Evolutionary conservation across 495 filamentous ascomycete genomes (phyloP).

Genomic region (Tricharina praecox): DNA sequence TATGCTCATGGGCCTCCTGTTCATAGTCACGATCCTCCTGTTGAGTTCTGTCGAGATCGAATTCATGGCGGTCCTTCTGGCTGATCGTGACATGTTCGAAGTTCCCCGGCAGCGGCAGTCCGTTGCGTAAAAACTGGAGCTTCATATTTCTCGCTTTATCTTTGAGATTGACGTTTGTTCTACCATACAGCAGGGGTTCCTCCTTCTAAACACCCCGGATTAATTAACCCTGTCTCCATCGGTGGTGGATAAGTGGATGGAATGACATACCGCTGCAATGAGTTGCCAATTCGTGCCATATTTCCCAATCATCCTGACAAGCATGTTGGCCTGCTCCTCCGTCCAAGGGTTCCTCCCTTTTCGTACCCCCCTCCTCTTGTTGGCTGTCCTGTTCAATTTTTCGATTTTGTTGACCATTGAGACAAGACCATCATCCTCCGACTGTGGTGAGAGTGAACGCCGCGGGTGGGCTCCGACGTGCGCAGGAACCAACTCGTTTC

Average conservation of each 20-base stretch:
- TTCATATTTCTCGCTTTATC: constrained; percentile 39
- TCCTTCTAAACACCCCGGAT: too few relatives aligned
- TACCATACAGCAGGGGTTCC: too few relatives aligned
- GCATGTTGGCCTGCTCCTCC: constrained; percentile 30
- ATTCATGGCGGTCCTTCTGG: neutral
- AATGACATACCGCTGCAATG: constrained; percentile 15
- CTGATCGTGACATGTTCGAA: neutral
- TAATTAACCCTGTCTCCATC: neutral
- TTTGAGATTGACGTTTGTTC: constrained; percentile 33
- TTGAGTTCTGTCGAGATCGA: neutral
- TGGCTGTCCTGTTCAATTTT: neutral
- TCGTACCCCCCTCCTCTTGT: neutral
- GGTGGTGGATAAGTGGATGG: neutral
- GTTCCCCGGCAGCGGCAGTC: neutral
- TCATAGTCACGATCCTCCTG: neutral
- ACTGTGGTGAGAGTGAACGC: neutral
- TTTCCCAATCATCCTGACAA: constrained; percentile 41
- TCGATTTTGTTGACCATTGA: too few relatives aligned
- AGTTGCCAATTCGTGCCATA: constrained; percentile 12
- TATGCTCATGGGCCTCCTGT: too few relatives aligned
- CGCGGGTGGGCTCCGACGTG: neutral
- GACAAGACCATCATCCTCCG: constrained; percentile 1
- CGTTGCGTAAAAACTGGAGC: constrained; percentile 29
- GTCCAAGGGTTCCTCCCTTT: constrained; percentile 28
- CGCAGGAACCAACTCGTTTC: neutral